These are phyloP conservation scores for Chaetoceros muelleri DNA, from an alignment of 108 stramenopile species.

Conservation along the genomic window DNA sequence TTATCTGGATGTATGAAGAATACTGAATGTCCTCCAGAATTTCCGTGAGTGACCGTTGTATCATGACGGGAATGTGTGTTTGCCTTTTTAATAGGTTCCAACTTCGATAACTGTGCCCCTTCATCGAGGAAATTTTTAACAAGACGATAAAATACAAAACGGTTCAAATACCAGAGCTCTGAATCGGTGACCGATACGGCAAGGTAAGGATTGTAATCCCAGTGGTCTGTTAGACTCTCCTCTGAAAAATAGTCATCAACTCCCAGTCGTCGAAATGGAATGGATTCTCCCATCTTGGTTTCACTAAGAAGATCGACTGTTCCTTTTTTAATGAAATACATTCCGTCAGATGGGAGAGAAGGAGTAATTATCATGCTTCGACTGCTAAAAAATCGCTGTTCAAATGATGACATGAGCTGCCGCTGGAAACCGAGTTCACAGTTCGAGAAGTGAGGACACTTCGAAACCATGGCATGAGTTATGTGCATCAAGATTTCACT, in stretches of 20 bases:
- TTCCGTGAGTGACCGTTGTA: neutral
- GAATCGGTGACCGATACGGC: constrained; percentile 27
- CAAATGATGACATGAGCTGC: constrained; percentile 24
- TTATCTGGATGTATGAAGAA: constrained; percentile 29
- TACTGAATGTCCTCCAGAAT: neutral
- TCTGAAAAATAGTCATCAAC: constrained; percentile 32
- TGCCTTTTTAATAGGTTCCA: constrained; percentile 10
- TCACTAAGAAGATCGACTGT: constrained; percentile 23
- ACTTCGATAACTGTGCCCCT: constrained; percentile 10
- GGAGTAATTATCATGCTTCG: constrained; percentile 17
- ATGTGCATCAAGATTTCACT: constrained; percentile 24
- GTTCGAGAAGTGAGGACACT: constrained; percentile 23
- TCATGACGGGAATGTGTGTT: constrained; percentile 5
- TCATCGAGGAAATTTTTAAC: constrained; percentile 24
- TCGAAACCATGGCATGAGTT: constrained; percentile 24
- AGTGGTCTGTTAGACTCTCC: constrained; percentile 22
- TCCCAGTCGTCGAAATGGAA: constrained; percentile 14
- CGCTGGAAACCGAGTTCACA: constrained; percentile 25
- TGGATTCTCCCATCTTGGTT: constrained; percentile 1
- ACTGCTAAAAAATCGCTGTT: constrained; percentile 24
- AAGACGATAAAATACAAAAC: constrained; percentile 19
- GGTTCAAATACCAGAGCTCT: constrained; percentile 31
- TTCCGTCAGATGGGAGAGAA: constrained; percentile 15
- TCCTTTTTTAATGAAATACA: constrained; percentile 43
- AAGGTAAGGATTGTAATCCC: constrained; percentile 28